Percentiles rank a stretch among this genome's conserved stretches.
Conservation (phyloP, 352 stramenopile species). For the Phytopythium boreale region DNA sequence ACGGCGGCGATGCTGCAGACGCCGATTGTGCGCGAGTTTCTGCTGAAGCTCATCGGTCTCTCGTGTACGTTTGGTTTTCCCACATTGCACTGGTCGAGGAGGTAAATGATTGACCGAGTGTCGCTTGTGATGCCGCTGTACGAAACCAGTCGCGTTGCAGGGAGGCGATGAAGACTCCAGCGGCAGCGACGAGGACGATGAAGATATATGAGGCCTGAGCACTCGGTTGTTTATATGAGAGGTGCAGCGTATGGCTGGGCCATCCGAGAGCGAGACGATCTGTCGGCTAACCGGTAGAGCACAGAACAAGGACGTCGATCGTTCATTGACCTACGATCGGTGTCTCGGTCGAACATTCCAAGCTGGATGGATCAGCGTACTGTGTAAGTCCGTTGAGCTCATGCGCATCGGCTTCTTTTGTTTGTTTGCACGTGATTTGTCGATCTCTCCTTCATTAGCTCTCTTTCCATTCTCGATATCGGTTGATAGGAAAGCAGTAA, state of each 20-base stretch:
- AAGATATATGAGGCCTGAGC: not conserved
- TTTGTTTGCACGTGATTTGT: not conserved
- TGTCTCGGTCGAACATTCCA: not conserved
- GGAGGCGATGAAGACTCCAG: conserved; percentile 5
- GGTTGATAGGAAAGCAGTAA: not conserved
- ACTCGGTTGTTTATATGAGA: not conserved
- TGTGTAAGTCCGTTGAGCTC: not conserved
- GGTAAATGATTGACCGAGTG: conserved; percentile 2
- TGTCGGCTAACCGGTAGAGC: not conserved
- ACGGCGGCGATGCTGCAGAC: conserved; percentile 25
- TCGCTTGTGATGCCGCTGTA: conserved; percentile 1
- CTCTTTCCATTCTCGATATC: not conserved
- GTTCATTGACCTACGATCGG: not conserved
- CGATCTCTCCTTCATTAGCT: not conserved
- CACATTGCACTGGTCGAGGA: not conserved
- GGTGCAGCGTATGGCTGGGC: not conserved
- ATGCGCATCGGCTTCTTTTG: not conserved
- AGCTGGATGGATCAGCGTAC: not conserved
- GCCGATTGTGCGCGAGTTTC: conserved; percentile 49
- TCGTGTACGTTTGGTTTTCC: conserved; percentile 31
- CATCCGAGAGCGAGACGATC: not conserved
- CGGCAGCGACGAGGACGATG: not conserved
- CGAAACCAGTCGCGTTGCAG: conserved; percentile 17
- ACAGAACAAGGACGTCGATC: not conserved
- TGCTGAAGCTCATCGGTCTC: conserved; percentile 59